Conservation (phyloP, 257 asterid genomes). For the Plantago elongata region DNA sequence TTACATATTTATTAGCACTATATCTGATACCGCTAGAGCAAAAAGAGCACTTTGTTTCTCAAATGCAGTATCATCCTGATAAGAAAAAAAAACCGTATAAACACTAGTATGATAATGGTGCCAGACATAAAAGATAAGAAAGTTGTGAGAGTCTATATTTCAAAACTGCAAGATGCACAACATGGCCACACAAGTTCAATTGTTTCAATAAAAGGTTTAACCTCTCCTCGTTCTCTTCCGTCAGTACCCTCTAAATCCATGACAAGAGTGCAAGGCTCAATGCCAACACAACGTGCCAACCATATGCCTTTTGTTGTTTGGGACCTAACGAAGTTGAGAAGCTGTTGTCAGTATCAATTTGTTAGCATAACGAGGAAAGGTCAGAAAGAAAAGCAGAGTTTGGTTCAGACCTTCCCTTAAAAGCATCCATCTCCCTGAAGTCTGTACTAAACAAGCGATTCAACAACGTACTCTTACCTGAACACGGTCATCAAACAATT, state of each 20-base stretch:
- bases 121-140: too few species aligned
- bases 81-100: conserved; percentile 16
- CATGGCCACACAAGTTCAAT: not conserved
- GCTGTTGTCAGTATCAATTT: conserved; percentile 16
- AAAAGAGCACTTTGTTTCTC: conserved; percentile 97
- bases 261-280: conserved; percentile 73
- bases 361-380: conserved; percentile 10
- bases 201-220: conserved; percentile 19
- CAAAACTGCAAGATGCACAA: conserved; percentile 9
- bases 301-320: conserved; percentile 84
- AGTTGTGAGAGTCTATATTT: conserved; percentile 1
- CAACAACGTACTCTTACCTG: conserved; percentile 95
- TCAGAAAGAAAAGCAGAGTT: conserved; percentile 11
- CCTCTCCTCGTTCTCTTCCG: conserved; percentile 99
- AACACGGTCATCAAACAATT: conserved; percentile 21
- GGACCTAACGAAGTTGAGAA: conserved; percentile 44
- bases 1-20: conserved; percentile 96
- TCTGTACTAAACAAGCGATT: conserved; percentile 72
- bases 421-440: conserved; percentile 96
- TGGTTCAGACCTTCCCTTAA: conserved; percentile 69
- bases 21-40: conserved; percentile 98
- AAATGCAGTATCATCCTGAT: conserved; percentile 92
- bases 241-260: conserved; percentile 99
- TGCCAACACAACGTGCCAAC: conserved; percentile 73
- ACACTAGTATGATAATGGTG: conserved; percentile 10